Base-by-base conservation (phyloP, 2,329 filamentous ascomycete genomes). In the Aphanoascus verrucosus region DNA sequence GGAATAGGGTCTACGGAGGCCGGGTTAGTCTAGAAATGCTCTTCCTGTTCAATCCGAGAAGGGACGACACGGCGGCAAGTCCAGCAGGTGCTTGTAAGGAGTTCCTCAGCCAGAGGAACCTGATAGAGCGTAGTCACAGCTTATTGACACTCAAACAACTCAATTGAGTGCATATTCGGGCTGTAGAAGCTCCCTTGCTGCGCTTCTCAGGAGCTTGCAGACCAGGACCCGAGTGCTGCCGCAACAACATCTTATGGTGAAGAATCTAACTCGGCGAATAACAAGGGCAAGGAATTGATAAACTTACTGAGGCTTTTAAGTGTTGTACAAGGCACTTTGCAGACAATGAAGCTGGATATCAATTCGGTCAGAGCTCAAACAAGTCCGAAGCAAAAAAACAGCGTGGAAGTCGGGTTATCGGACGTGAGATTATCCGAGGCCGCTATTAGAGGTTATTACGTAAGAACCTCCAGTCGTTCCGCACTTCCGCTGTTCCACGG, bases 11-110 rank as follows among this genome's bases (percentile, higher is more conserved):
- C 50, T 52, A 52, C 50, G 41, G 50, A 46, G 20, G 20, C 1
- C 42, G 11, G 9, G 41, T 52, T 52, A 52, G 50, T 34, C 42
- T 32, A 40, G 7, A n/a, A 11, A 40, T 14, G 50, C 45, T 20
- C 34, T n/a, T 38, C 6, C 8, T 50, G 20, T 14, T 49, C 34
- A 19, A 32, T 17, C 15, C 3, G 8, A 40, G 42, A 23, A 5
- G 38, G n/a, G 38, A n/a, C 19, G 14, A 28, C 3, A 28, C 23
- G 23, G 23, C 23, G 3, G 23, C 23, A 4, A 7, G 23, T 28
- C 23, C 35, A 37, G 35, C 9, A 37, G 35, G 35, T 37, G 23
- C 23, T 3, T 28, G 23, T 7, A 28, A 28, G 23, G 23, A 7
- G 3, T 28, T 3, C 5, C n/a, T 1, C 7, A 31, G 8, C 1